Evolutionary conservation across 176 grass and related monocot species (phyloP).

Genomic region (Elymus sibiricus): DNA sequence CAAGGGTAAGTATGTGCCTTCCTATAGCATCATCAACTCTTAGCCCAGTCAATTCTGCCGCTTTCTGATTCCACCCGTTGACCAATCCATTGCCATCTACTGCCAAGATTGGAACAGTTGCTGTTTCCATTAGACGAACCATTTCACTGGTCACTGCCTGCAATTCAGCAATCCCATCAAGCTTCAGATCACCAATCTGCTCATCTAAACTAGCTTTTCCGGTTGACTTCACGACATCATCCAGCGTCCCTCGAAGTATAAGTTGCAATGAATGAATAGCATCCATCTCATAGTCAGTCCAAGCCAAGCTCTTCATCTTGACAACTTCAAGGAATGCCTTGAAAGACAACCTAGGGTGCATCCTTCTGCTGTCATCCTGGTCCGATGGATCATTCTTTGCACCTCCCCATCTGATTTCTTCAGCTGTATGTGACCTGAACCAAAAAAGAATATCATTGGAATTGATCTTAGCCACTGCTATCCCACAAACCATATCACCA

Average conservation of each 20-base stretch:
- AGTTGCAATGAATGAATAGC: slow-evolving; percentile 95
- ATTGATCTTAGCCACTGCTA: slow-evolving; percentile 86
- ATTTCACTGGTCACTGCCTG: slow-evolving; percentile 95
- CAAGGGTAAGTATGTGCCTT: slow-evolving; percentile 79
- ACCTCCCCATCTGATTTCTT: slow-evolving; percentile 88
- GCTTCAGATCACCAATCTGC: slow-evolving; percentile 67
- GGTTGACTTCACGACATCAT: slow-evolving; percentile 15
- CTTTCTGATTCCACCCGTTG: slow-evolving; percentile 96
- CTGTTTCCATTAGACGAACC: slow-evolving; percentile 92
- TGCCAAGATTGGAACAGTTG: slow-evolving; percentile 86
- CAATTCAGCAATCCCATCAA: slow-evolving; percentile 78
- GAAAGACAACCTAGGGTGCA: slow-evolving; percentile 92
- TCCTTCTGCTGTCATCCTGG: slow-evolving; percentile 75
- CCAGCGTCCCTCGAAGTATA: slow-evolving; percentile 75
- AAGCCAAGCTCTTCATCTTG: slow-evolving; percentile 80
- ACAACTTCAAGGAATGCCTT: slow-evolving; percentile 93
- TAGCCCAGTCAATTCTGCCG: slow-evolving; percentile 68
- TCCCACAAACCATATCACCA: slow-evolving; percentile 75
- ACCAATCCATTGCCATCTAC: slow-evolving; percentile 83
- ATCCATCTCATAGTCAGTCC: slow-evolving; percentile 95
- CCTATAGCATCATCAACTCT: slow-evolving; percentile 78
- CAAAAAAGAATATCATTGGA: slow-evolving; percentile 86
- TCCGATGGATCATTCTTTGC: slow-evolving; percentile 79
- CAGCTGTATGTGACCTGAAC: slow-evolving; percentile 85
- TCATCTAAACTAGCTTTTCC: slow-evolving; percentile 44